Evolutionary conservation across 208 protist genomes (phyloP), one percentile per base, ranked within the genome.

Genomic region (Porcisia hertigi): DNA sequence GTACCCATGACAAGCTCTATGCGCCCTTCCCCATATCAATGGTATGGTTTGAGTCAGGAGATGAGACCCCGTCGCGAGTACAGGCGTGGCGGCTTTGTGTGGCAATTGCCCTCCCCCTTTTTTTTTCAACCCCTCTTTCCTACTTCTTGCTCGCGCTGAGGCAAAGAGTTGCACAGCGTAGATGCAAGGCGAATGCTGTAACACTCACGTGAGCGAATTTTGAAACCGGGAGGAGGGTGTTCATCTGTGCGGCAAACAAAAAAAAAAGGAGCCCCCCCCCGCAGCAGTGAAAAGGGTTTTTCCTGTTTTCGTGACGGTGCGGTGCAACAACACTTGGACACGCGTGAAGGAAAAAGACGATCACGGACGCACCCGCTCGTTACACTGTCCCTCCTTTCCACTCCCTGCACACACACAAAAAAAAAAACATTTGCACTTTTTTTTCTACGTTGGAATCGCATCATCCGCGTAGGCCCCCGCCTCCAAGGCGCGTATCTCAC

Each of bases 401-500:
- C 5, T 43, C 16, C 23, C 36, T 6, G 36, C 18, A 41, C 60
- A 12, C 30, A 1, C 4, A 62, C 58, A 9, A 9, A 62, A 7
- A 18, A n/a, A 8, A 41, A 45, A 47, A 18, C 12, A 45, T 36
- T 11, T 43, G 5, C n/a, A 45, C n/a, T 39, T 5, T 20, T n/a
- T 58, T 58, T 57, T 58, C 14, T 45, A 60, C 9, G 45, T 14
- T 59, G 23, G 69, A 11, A 16, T 25, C 16, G 34, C n/a, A 49
- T 52, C 11, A 8, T 76, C 65, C 41, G 7, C 59, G 65, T 53
- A 69, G 43, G 2, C n/a, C 18, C 62, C 12, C 5, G 25, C 34
- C 25, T 81, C 81, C 41, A 91, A 39, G 3, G 72, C 43, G 1
- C 49, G 52, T 69, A 91, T 81, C 72, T 88, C 85, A 1, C 64